Evolutionary conservation across 306 rosid species (phyloP).

Genomic region (Gastrolobium bilobum): DNA sequence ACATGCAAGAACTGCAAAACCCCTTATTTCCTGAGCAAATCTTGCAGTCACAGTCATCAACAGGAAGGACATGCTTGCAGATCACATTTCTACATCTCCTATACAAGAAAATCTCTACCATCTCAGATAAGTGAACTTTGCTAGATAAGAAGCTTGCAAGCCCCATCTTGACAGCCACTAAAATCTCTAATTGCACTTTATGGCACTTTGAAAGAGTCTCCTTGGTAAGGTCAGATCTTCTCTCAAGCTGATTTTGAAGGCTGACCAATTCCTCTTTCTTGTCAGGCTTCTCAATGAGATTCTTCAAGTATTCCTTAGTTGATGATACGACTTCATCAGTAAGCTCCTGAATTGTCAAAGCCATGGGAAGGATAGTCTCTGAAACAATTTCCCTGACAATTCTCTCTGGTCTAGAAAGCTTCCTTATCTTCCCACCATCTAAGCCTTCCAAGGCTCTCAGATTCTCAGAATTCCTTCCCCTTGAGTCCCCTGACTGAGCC

Average conservation of each 20-base stretch:
- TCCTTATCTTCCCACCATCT: conserved; percentile 70
- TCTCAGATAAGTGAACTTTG: conserved; percentile 68
- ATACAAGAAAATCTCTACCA: conserved; percentile 83
- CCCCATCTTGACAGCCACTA: conserved; percentile 87
- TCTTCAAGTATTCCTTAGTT: conserved; percentile 71
- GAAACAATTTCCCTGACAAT: conserved; percentile 70
- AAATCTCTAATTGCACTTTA: conserved; percentile 73
- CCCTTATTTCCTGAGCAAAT: conserved; percentile 86
- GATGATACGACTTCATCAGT: conserved; percentile 66
- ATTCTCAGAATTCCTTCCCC: conserved; percentile 86
- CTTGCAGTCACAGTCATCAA: conserved; percentile 98
- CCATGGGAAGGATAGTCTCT: conserved; percentile 66
- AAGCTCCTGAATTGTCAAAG: conserved; percentile 78
- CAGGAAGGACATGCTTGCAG: conserved; percentile 82
- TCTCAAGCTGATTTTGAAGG: conserved; percentile 74
- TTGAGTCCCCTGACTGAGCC: conserved; percentile 76
- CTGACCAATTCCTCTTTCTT: conserved; percentile 80
- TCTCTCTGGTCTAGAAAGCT: conserved; percentile 72
- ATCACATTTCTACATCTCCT: conserved; percentile 80
- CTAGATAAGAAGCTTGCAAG: conserved; percentile 70
- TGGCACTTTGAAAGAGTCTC: conserved; percentile 85
- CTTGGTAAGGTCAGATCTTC: conserved; percentile 83
- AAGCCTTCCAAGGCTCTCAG: conserved; percentile 67
- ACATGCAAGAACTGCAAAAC: conserved; percentile 95
- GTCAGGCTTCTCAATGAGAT: conserved; percentile 72